A percentile compares a stretch with the other conserved stretches of the same genome.
These are phyloP conservation scores for Fagus crenata DNA, from an alignment of 306 rosid species.

Conservation along the genomic window DNA sequence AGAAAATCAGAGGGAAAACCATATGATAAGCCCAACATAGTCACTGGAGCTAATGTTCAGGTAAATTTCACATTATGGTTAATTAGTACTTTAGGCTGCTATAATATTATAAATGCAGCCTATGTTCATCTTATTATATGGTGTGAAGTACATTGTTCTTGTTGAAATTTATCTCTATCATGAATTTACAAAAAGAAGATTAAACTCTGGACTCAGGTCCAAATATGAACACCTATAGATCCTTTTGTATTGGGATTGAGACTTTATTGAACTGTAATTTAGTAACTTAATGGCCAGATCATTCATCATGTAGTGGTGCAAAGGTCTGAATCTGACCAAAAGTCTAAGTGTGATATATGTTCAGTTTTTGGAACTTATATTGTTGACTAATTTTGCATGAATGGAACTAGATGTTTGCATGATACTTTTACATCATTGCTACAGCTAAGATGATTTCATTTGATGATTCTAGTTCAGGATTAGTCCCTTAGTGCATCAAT, in stretches of 20 bases:
- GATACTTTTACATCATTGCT: too few species aligned
- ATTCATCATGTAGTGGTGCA: not conserved
- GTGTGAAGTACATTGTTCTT: not conserved
- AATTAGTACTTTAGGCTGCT: not conserved
- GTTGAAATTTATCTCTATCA: not conserved
- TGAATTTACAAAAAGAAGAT: not conserved
- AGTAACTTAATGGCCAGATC: not conserved
- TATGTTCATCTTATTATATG: not conserved
- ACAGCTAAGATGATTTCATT: not conserved
- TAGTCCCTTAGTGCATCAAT: slow-evolving; percentile 10
- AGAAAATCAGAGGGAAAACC: slow-evolving; percentile 78
- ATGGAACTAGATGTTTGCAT: not conserved
- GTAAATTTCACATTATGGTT: slow-evolving; percentile 29
- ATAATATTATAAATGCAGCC: not conserved
- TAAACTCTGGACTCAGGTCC: not conserved
- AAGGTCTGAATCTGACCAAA: too few species aligned
- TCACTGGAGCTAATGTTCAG: slow-evolving; percentile 96
- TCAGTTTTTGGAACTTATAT: not conserved
- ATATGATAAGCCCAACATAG: slow-evolving; percentile 78
- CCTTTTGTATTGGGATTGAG: not conserved
- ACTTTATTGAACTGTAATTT: slow-evolving; percentile 32
- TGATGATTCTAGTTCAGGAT: not conserved
- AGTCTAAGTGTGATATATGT: too few species aligned
- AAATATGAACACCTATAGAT: not conserved
- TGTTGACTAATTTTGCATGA: not conserved